Evolutionary conservation across 768 basidiomycete genomes (phyloP).

Genomic region (Pleurotus salmoneostramineus): DNA sequence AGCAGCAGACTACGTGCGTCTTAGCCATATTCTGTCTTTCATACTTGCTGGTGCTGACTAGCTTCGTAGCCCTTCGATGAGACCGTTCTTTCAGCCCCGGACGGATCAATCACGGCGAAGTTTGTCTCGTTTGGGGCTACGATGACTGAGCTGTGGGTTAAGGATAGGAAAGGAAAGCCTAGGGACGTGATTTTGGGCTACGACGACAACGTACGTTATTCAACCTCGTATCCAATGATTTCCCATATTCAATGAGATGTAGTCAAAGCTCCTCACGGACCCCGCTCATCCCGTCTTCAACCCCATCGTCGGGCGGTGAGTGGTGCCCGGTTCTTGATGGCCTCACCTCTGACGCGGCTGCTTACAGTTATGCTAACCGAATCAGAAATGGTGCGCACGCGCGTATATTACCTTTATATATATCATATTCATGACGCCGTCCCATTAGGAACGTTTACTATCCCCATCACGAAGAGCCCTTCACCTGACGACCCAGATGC

Average conservation of each 20-base stretch:
- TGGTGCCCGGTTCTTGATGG: not conserved
- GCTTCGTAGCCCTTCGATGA: constrained; percentile 40
- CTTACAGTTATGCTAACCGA: constrained; percentile 44
- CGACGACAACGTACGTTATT: constrained; percentile 42
- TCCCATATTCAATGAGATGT: not conserved
- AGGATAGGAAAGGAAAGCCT: constrained; percentile 42
- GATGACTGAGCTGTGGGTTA: constrained; percentile 52
- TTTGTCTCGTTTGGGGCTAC: constrained; percentile 57
- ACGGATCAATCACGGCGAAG: constrained; percentile 53
- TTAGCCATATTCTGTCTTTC: no score
- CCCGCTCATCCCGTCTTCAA: constrained; percentile 45
- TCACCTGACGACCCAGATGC: constrained; percentile 38
- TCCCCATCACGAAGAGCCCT: constrained; percentile 44
- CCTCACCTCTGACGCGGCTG: not conserved
- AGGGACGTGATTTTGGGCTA: constrained; percentile 57
- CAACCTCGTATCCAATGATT: not conserved
- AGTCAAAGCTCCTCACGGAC: constrained; percentile 39
- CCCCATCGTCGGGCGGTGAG: constrained; percentile 30
- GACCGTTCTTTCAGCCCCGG: constrained; percentile 43
- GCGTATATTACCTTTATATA: not conserved
- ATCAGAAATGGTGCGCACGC: constrained; percentile 39
- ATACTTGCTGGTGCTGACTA: not conserved
- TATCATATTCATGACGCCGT: not conserved
- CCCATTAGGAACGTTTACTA: constrained; percentile 45
- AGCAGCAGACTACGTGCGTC: no score